Base-by-base conservation (phyloP, 805 yeast species). In the Pichia sporocuriosa region DNA sequence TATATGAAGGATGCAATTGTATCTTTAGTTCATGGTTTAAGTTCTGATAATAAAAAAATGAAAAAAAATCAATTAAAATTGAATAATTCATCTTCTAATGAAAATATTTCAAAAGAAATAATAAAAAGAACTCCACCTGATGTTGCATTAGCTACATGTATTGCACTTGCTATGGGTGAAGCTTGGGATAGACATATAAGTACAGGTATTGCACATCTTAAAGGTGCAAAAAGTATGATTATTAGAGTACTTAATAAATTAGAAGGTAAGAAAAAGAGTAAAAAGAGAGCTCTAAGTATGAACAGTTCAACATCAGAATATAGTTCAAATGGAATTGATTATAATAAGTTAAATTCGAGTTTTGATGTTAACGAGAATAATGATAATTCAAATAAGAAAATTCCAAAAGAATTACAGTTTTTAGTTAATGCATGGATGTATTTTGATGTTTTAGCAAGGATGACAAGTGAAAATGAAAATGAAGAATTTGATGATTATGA, bases 121-220 rank as follows among this genome's bases (percentile, higher is more conserved):
- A 29, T 35, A 3, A 31, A 34, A 13, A 29, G 38, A 16, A 39
- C 36, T 23, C 80, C 81, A 3, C 77, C 78, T 10, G 84, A 79
- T 47, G 77, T 80, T 11, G 85, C 85, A 1, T 61, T 81, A 17
- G 77, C 82, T 0, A 75, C 84, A 0, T 79, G 85, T 45, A 55
- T 81, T 43, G 73, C 77, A 17, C 61, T 81, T 41, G 81, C 85
- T 0, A 72, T 77, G 44, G 72, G 82, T 30, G 86, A 81, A 54
- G 69, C 81, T 0, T 80, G 86, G 86, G 81, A 78, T 53, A 71
- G 78, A 11, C 81, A 75, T 44, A 78, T 74, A 4, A 70, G 82
- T 3, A 75, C 82, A 20, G 85, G 86, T 11, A 75, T 80, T 40
- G 79, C 82, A 2, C 87, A 80, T 59, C 63, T 80, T 44, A 75